Base-by-base conservation (phyloP, 2,329 filamentous ascomycete genomes). In the Simplicillium sp. region DNA sequence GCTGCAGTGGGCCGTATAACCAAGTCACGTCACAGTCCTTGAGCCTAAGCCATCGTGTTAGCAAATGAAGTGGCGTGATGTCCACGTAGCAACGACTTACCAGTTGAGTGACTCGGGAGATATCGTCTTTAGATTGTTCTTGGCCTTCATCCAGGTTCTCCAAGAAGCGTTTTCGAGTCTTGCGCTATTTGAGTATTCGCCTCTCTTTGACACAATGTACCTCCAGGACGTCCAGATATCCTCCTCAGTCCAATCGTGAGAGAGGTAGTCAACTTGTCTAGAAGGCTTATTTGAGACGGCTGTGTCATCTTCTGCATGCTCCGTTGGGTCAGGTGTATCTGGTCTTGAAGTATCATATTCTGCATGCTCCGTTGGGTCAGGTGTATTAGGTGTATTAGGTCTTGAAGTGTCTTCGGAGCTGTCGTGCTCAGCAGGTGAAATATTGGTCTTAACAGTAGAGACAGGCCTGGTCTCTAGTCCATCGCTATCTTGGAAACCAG, bases 181-280 rank as follows among this genome's bases (percentile, higher is more conserved):
- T 29, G 81, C 82, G 29, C 84, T 77, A 59, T 96, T 90, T 51
- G 78, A 80, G 49, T 94, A 94, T 40, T 86, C 76, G 44, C 79
- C 80, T 52, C 83, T 74, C 53, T 87, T 84, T 20, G 84, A 82
- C 13, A 89, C 80, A 51, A 97, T 87, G 57, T 94, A 92, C 56
- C 88, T 82, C 92, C 92, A 97, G 2, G 90, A 96, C 6, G 86
- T 83, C 89, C 89, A 97, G 18, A 97, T 94, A 61, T 98, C 90
- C 60, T 97, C 89, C 62, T 96, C 88, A 47, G 77, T 80, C 87
- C 90, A 95, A 46, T 90, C 80, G 56, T 97, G 86, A 14, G 89
- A 94, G 36, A 96, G 75, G 57, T 95, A 95, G 63, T 95, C 89
- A n/a, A 95, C 89, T 62, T 95, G 87, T 48, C 87, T 74, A 36